Evolutionary conservation across 768 basidiomycete genomes (phyloP).

Genomic region (Hygrocybe coccinea): DNA sequence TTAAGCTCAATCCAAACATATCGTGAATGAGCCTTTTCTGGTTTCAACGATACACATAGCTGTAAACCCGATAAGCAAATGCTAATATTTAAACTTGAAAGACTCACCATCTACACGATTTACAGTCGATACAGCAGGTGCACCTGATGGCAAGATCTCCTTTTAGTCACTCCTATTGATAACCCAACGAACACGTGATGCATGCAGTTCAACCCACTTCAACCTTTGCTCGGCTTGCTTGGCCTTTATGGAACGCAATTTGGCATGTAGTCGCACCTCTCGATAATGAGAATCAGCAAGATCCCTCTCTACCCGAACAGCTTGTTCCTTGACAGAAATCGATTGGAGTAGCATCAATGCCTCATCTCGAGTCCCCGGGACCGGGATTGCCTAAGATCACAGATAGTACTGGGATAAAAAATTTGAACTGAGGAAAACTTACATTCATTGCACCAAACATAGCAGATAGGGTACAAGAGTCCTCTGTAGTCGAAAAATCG

Average conservation of each 20-base stretch:
- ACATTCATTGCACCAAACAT: background rate
- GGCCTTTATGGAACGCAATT: background rate
- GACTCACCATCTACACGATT: no score
- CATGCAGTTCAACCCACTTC: background rate
- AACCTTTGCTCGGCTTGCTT: background rate
- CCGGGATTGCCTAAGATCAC: background rate
- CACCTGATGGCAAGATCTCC: background rate
- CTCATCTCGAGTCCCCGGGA: no score
- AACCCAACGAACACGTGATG: background rate
- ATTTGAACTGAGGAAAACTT: background rate
- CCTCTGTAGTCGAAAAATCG: background rate
- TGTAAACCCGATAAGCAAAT: no score
- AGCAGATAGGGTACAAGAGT: background rate
- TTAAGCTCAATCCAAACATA: no score
- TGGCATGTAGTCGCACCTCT: background rate
- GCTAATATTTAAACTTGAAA: no score
- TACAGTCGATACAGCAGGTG: no score
- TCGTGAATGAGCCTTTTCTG: no score
- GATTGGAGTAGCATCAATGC: no score
- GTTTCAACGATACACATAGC: no score
- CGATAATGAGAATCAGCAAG: background rate
- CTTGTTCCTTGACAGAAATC: no score
- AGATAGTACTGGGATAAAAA: background rate
- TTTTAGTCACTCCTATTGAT: background rate
- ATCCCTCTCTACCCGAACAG: background rate